Conservation (phyloP, 106 monocot genomes). For the Posidonia australis region DNA sequence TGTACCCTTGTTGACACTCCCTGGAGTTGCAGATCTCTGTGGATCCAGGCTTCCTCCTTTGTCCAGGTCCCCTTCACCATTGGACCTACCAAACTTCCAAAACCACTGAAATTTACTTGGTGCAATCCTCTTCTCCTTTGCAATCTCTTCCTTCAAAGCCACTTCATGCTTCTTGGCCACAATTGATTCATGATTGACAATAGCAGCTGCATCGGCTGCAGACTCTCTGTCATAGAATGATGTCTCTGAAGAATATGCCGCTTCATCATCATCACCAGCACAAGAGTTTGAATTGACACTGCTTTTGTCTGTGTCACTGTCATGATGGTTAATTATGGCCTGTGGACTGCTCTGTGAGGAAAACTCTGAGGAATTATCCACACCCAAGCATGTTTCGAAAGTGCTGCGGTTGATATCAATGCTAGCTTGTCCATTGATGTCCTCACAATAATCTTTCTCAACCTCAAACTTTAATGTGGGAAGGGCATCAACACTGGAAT, state of each 20-base stretch:
- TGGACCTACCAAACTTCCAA: slow-evolving; percentile 44
- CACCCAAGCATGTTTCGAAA: slow-evolving; percentile 21
- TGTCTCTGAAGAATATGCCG: not conserved
- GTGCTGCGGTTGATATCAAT: not conserved
- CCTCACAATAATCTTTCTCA: slow-evolving; percentile 10
- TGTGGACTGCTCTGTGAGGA: slow-evolving; percentile 21
- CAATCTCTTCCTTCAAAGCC: not conserved
- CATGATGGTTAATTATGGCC: slow-evolving; percentile 13
- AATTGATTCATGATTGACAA: slow-evolving; percentile 8
- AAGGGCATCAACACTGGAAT: not conserved
- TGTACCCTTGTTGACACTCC: slow-evolving; percentile 1
- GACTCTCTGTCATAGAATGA: not conserved
- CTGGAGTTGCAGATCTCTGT: not conserved
- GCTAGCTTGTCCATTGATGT: slow-evolving; percentile 8
- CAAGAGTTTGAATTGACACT: slow-evolving; percentile 39
- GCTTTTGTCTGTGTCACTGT: slow-evolving; percentile 36
- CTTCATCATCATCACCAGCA: slow-evolving; percentile 23
- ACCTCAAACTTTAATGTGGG: not conserved
- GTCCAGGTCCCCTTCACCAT: slow-evolving; percentile 13
- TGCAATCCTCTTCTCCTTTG: slow-evolving; percentile 25
- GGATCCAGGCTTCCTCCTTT: slow-evolving; percentile 11
- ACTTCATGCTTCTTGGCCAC: slow-evolving; percentile 6
- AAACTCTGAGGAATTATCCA: slow-evolving; percentile 22
- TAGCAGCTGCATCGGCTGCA: not conserved
- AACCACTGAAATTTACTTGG: slow-evolving; percentile 54